Evolutionary conservation across 1,284 basidiomycete genomes (phyloP).

Genomic region (Pholiota adiposa): DNA sequence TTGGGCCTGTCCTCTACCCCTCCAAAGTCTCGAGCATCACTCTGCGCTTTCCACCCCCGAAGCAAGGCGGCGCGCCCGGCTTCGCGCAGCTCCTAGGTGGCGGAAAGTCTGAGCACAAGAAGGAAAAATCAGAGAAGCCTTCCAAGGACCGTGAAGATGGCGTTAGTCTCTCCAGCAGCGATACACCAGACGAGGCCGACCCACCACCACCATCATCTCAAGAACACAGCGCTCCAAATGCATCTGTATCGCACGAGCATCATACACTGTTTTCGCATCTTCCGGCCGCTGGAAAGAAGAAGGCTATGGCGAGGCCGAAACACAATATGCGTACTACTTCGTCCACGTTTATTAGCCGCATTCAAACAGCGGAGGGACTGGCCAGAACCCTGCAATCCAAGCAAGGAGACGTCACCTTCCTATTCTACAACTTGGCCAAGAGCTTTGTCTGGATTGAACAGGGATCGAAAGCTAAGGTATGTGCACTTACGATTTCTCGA

Average conservation of each 20-base stretch:
- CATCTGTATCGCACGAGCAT: slow-evolving; percentile 39
- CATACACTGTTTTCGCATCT: slow-evolving; percentile 56
- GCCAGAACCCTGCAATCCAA: slow-evolving; percentile 75
- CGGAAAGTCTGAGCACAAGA: slow-evolving; percentile 63
- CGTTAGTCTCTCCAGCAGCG: slow-evolving; percentile 77
- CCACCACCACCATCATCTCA: slow-evolving; percentile 41
- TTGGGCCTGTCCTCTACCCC: slow-evolving; percentile 55
- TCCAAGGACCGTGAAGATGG: slow-evolving; percentile 60
- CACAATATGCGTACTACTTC: slow-evolving; percentile 88
- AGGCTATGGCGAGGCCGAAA: slow-evolving; percentile 72
- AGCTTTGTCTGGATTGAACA: slow-evolving; percentile 84
- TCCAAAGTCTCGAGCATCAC: slow-evolving; percentile 65
- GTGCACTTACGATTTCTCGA: slow-evolving; percentile 21
- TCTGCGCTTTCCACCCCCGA: slow-evolving; percentile 64
- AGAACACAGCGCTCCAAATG: slow-evolving; percentile 40
- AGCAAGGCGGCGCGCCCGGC: slow-evolving; percentile 57
- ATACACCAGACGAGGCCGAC: slow-evolving; percentile 65
- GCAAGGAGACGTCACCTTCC: slow-evolving; percentile 80
- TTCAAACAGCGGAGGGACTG: slow-evolving; percentile 81
- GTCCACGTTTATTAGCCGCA: slow-evolving; percentile 87
- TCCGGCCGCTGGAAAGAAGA: slow-evolving; percentile 59
- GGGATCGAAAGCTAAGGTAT: slow-evolving; percentile 78
- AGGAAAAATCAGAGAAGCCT: slow-evolving; percentile 45
- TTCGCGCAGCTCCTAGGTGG: slow-evolving; percentile 69
- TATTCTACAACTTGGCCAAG: slow-evolving; percentile 85